phyloP scores from a whole-genome alignment of 306 rosid genomes.

The Amphicarpaea edgeworthii region DNA sequence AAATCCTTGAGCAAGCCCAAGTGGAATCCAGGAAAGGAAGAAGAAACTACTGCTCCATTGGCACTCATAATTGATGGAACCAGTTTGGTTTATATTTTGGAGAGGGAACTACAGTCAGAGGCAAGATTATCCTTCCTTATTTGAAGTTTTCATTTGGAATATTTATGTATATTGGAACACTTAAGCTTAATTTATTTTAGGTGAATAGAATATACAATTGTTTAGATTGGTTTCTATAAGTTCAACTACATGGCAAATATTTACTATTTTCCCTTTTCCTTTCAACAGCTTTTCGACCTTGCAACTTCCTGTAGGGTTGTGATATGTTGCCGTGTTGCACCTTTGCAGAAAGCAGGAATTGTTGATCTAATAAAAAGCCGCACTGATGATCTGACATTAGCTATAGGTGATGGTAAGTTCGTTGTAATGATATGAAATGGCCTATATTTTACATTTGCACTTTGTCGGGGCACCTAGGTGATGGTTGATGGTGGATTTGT shows the following conservation, averaged over 20 bases:
- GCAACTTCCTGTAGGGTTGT: conserved; percentile 81
- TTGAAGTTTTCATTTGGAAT: conserved; percentile 16
- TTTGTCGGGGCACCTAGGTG: background rate
- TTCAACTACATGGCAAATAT: conserved; percentile 21
- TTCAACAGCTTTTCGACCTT: conserved; percentile 82
- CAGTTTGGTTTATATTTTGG: conserved; percentile 86
- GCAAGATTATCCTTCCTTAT: conserved; percentile 54
- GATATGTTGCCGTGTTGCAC: conserved; percentile 94
- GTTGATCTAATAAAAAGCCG: conserved; percentile 80
- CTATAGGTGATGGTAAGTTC: conserved; percentile 45
- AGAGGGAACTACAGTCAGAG: conserved; percentile 74
- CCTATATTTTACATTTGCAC: background rate
- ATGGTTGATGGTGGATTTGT: conserved; percentile 7
- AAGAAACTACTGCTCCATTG: conserved; percentile 50
- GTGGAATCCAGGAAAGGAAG: conserved; percentile 54
- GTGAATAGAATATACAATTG: conserved; percentile 13
- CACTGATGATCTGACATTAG: conserved; percentile 84
- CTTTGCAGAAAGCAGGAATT: conserved; percentile 92
- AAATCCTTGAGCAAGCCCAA: conserved; percentile 49
- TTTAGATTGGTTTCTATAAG: conserved; percentile 6
- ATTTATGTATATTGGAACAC: conserved; percentile 18
- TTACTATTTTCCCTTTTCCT: conserved; percentile 29
- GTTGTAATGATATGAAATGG: conserved; percentile 2
- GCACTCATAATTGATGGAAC: conserved; percentile 88
- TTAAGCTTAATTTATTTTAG: conserved; percentile 19